These are phyloP conservation scores for Viola odorata DNA, from an alignment of 345 rosid genomes.

Conservation along the genomic window DNA sequence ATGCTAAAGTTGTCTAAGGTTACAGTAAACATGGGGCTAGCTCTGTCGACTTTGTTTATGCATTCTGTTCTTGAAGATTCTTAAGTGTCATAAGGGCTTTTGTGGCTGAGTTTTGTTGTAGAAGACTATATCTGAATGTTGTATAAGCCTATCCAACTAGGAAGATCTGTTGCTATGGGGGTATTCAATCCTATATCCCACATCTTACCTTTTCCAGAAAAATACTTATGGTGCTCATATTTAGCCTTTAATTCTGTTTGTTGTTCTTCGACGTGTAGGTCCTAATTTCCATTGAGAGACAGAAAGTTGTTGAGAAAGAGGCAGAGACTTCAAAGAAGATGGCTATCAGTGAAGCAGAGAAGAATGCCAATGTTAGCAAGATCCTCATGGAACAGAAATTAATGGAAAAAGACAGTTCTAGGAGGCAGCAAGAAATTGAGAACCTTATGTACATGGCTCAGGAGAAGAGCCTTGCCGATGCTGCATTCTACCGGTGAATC, in stretches of 20 bases:
- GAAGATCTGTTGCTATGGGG: neutral
- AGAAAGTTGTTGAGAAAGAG: constrained; percentile 85
- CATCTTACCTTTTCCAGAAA: neutral
- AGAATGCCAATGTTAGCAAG: constrained; percentile 73
- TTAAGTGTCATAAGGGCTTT: too few species aligned
- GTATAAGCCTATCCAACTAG: neutral
- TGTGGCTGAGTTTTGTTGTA: neutral
- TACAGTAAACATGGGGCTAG: neutral
- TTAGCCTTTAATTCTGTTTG: neutral
- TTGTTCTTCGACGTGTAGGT: constrained; percentile 39
- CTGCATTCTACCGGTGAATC: constrained; percentile 70
- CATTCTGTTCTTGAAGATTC: neutral
- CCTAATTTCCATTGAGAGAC: constrained; percentile 74
- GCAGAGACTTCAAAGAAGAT: constrained; percentile 80
- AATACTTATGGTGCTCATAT: neutral
- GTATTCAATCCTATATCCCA: neutral
- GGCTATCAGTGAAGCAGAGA: constrained; percentile 93
- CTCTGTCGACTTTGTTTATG: neutral
- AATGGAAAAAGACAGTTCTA: constrained; percentile 77
- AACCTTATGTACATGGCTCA: constrained; percentile 74
- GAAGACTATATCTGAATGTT: neutral
- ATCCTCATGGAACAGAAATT: constrained; percentile 80
- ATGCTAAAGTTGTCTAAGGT: neutral
- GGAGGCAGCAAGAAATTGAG: constrained; percentile 76
- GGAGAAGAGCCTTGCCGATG: constrained; percentile 78